phyloP scores from a whole-genome alignment of 2,329 filamentous ascomycete species.

The Blastomyces emzantsi region DNA sequence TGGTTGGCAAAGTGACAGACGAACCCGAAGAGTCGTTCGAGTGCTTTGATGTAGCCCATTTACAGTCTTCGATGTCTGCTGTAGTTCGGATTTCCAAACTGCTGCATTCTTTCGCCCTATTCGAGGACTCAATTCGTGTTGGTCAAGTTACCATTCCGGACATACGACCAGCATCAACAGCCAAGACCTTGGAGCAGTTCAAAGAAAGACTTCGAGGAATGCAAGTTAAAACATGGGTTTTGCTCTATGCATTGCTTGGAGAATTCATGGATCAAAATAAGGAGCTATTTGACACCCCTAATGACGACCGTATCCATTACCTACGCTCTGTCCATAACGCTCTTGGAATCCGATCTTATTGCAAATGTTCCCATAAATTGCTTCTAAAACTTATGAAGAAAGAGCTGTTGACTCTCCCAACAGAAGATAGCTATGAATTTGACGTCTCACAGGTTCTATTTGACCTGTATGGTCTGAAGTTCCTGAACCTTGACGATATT shows the following conservation, averaged over 20 bases:
- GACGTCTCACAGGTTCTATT: slow-evolving; percentile 79
- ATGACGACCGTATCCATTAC: slow-evolving; percentile 68
- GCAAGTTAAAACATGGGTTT: slow-evolving; percentile 77
- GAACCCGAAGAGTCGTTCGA: slow-evolving; percentile 61
- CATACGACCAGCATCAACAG: slow-evolving; percentile 41
- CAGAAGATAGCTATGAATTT: slow-evolving; percentile 72
- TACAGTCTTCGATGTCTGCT: slow-evolving; percentile 62
- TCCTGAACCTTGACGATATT: slow-evolving; percentile 58
- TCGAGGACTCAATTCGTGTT: slow-evolving; percentile 76
- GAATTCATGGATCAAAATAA: slow-evolving; percentile 61
- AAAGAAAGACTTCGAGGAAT: slow-evolving; percentile 72
- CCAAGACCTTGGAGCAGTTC: slow-evolving; percentile 39
- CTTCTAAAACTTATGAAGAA: slow-evolving; percentile 84
- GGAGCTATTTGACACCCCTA: slow-evolving; percentile 54
- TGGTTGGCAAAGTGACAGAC: slow-evolving; percentile 60
- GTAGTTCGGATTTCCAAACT: slow-evolving; percentile 63
- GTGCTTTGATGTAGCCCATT: slow-evolving; percentile 70
- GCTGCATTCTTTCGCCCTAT: slow-evolving; percentile 68
- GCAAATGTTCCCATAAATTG: slow-evolving; percentile 73
- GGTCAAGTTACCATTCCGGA: slow-evolving; percentile 58
- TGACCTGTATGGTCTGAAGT: slow-evolving; percentile 72
- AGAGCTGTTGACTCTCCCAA: slow-evolving; percentile 67
- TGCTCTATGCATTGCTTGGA: slow-evolving; percentile 73
- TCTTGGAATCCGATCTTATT: slow-evolving; percentile 73
- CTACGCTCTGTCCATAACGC: slow-evolving; percentile 75